A percentile compares a stretch with the other conserved stretches of the same genome.
Evolutionary conservation across 768 basidiomycete species (phyloP).

Genomic region (Lentinula guzmanii): DNA sequence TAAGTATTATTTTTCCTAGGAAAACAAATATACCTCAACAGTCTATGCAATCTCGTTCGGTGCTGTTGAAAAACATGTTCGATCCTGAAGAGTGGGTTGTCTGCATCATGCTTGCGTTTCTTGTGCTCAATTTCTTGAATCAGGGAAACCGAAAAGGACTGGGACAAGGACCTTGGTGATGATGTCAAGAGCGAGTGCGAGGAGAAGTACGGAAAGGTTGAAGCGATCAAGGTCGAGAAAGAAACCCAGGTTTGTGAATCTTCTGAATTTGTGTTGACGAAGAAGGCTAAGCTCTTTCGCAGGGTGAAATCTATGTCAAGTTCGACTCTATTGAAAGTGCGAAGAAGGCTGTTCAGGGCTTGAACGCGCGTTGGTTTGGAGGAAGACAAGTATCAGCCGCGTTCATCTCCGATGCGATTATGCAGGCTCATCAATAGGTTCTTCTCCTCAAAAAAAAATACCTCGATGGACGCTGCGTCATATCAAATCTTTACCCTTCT

Average conservation of each 20-base stretch:
- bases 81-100: conserved; percentile 84
- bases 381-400: conserved; percentile 82
- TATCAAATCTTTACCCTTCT: neutral
- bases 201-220: conserved; percentile 82
- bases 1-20: conserved; percentile 17
- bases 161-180: conserved; percentile 94
- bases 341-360: conserved; percentile 77
- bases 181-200: conserved; percentile 96
- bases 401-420: conserved; percentile 91
- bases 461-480: neutral
- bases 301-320: conserved; percentile 98
- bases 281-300: conserved; percentile 10
- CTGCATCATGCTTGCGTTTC: neutral
- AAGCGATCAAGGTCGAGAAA: conserved; percentile 87
- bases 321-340: conserved; percentile 77
- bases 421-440: conserved; percentile 80
- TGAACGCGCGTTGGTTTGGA: conserved; percentile 97
- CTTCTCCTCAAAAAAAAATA: neutral
- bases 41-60: conserved; percentile 82
- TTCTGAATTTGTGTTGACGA: neutral
- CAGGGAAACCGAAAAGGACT: conserved; percentile 93
- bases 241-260: conserved; percentile 73
- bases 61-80: conserved; percentile 94
- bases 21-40: conserved; percentile 72
- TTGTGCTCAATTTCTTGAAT: neutral